Conservation (phyloP, 768 basidiomycete genomes). For the Leccinum imitatum region DNA sequence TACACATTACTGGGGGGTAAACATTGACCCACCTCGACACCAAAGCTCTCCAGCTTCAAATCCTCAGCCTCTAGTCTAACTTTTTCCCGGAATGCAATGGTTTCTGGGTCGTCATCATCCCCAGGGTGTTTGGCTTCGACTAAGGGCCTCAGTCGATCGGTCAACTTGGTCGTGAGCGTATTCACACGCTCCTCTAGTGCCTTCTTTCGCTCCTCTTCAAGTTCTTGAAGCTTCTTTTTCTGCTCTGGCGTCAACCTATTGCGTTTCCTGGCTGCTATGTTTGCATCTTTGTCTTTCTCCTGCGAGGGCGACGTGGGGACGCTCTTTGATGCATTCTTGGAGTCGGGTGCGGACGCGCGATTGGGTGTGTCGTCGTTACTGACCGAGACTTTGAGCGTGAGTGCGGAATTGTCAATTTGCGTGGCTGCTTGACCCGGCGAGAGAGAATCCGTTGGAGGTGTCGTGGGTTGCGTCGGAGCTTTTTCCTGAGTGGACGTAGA, state of each 20-base stretch:
- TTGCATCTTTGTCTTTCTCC: slow-evolving; percentile 41
- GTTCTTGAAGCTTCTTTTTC: slow-evolving; percentile 74
- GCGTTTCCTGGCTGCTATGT: slow-evolving; percentile 31
- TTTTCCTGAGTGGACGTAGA: slow-evolving; percentile 18
- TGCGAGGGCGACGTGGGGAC: slow-evolving; percentile 26
- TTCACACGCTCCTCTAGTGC: slow-evolving; percentile 78
- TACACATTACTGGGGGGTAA: not conserved
- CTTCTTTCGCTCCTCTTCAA: slow-evolving; percentile 79
- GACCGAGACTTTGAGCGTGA: slow-evolving; percentile 20
- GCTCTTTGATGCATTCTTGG: slow-evolving; percentile 25
- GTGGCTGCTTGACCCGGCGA: slow-evolving; percentile 5
- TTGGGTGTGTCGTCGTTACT: slow-evolving; percentile 21
- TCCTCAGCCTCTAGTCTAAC: slow-evolving; percentile 89
- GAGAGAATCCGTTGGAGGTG: slow-evolving; percentile 15
- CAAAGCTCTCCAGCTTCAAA: slow-evolving; percentile 95
- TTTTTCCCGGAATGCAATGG: slow-evolving; percentile 68
- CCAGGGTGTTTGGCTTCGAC: slow-evolving; percentile 88
- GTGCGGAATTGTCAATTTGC: slow-evolving; percentile 16
- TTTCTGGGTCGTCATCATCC: slow-evolving; percentile 80
- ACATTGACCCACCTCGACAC: slow-evolving; percentile 71
- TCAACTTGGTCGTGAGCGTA: slow-evolving; percentile 72
- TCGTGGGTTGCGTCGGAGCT: slow-evolving; percentile 16
- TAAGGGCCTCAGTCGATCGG: slow-evolving; percentile 84
- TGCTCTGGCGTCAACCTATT: slow-evolving; percentile 77
- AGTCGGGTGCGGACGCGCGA: slow-evolving; percentile 13